phyloP scores from a whole-genome alignment of 2,329 filamentous ascomycete species.

The Scleromitrula shiraiana region DNA sequence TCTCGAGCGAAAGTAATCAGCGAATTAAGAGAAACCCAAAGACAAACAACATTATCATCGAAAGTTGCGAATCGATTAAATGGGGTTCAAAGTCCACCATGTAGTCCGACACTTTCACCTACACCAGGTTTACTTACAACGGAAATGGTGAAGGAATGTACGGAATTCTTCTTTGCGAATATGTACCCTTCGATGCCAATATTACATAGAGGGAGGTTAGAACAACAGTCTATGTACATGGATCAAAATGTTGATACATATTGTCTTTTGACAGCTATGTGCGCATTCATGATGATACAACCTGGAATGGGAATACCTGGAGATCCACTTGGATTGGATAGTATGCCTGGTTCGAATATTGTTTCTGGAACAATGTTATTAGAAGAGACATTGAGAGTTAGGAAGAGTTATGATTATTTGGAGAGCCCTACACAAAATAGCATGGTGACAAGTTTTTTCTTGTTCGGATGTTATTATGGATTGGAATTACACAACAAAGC shows the following conservation, averaged over 20 bases:
- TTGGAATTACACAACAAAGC: conserved; percentile 67
- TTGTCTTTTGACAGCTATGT: conserved; percentile 56
- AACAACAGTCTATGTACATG: conserved; percentile 50
- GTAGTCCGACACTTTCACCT: conserved; percentile 42
- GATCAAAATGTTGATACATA: conserved; percentile 57
- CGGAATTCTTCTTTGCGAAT: conserved; percentile 61
- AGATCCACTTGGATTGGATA: conserved; percentile 49
- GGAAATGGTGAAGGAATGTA: conserved; percentile 57
- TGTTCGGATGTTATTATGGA: conserved; percentile 65
- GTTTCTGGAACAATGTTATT: conserved; percentile 58
- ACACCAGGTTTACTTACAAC: conserved; percentile 52
- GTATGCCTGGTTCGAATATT: conserved; percentile 47
- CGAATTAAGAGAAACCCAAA: conserved; percentile 61
- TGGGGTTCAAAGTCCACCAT: conserved; percentile 42
- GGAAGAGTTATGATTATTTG: conserved; percentile 54
- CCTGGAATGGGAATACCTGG: conserved; percentile 56
- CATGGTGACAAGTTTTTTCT: conserved; percentile 68
- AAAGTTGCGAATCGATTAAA: conserved; percentile 54
- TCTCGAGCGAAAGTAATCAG: conserved; percentile 69
- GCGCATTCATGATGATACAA: conserved; percentile 61
- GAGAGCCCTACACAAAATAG: conserved; percentile 48
- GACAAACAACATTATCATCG: conserved; percentile 54
- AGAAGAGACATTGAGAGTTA: conserved; percentile 58
- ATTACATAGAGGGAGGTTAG: conserved; percentile 48
- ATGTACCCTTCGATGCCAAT: conserved; percentile 59